Percentiles rank a stretch among this genome's conserved stretches.
These are phyloP conservation scores for Hypoxylon sp. DNA, from an alignment of 2,329 filamentous ascomycete species.

Conservation along the genomic window DNA sequence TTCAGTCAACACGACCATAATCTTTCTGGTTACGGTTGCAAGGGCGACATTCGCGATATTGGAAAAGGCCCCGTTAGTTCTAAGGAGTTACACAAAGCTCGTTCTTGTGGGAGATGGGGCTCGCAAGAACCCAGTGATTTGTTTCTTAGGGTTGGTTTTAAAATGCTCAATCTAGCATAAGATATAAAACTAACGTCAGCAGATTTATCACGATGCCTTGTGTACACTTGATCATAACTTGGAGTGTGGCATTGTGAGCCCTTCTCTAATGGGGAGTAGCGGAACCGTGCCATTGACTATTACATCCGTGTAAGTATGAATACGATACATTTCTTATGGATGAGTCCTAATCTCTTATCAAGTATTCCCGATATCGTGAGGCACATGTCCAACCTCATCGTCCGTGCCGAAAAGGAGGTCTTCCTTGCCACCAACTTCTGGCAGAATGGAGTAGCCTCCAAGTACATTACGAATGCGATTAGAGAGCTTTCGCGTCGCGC, in stretches of 20 bases:
- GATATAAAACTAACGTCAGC: conserved; percentile 16
- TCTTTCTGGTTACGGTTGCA: conserved; percentile 1
- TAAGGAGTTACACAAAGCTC: conserved; percentile 67
- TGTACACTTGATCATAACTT: conserved; percentile 67
- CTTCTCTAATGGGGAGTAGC: conserved; percentile 65
- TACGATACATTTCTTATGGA: neutral
- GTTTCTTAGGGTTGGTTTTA: conserved; percentile 69
- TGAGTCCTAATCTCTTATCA: conserved; percentile 37
- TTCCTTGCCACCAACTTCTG: conserved; percentile 83
- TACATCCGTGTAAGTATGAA: conserved; percentile 68
- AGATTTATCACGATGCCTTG: conserved; percentile 77
- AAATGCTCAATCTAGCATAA: neutral
- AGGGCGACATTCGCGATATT: conserved; percentile 41
- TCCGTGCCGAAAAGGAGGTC: conserved; percentile 78
- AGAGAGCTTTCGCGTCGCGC: conserved; percentile 77
- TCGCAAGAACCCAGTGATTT: conserved; percentile 73
- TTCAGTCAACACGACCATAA: conserved; percentile 58
- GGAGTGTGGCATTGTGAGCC: conserved; percentile 66
- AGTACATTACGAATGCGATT: conserved; percentile 76
- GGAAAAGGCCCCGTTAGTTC: conserved; percentile 45
- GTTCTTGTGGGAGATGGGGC: conserved; percentile 77
- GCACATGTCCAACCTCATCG: conserved; percentile 84
- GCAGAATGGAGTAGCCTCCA: conserved; percentile 77
- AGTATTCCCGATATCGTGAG: conserved; percentile 77
- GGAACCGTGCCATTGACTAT: conserved; percentile 78